Base-by-base conservation (phyloP, 2,329 filamentous ascomycete species). In the Ambrosiella beaveri region DNA sequence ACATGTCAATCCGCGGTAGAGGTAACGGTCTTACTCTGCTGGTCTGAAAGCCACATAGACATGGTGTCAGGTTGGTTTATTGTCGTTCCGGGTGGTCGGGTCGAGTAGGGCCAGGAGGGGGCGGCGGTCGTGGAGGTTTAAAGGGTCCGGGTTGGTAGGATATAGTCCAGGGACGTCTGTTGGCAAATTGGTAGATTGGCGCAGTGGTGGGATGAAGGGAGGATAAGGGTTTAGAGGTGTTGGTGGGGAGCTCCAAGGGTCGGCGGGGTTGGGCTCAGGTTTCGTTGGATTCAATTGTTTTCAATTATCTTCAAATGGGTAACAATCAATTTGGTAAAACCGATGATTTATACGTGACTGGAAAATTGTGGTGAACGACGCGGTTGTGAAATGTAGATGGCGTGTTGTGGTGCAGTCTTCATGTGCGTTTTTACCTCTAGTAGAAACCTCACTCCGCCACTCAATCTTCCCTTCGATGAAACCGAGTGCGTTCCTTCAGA, bases 11-110 rank as follows among this genome's bases (percentile, higher is more conserved):
- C 27, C 27, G 27, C 27, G 27, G 27, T 27, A 27, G 27, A 27
- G 27, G 27, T 27, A 27, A 27, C 27, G 27, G 27, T 41, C 53
- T 67, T 78, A 95, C 91, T 97, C 73, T 97, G 91, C 68, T 86
- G 81, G 73, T 97, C 91, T 66, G 90, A 87, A 67, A 97, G 79
- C 91, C 91, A 97, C 86, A 95, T 94, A 61, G 88, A 85, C 67
- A 85, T 86, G 86, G 37, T 41, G 12, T 13, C 27, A 7, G 15
- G 27, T 27, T 19, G 47, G 5, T 51, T n/a, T 27, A 35, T 7
- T 19, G 17, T 51, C 12, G 47, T 11, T n/a, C 17, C 47, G 9
- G n/a, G 27, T 51, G 27, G 8, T 51, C 4, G 11, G 47, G 8
- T 51, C 8, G 9, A 6, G 47, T 51, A 11, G 13, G 17, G 17